Base-by-base conservation (phyloP, 441 rosid species). In the Euphorbia corollata region DNA sequence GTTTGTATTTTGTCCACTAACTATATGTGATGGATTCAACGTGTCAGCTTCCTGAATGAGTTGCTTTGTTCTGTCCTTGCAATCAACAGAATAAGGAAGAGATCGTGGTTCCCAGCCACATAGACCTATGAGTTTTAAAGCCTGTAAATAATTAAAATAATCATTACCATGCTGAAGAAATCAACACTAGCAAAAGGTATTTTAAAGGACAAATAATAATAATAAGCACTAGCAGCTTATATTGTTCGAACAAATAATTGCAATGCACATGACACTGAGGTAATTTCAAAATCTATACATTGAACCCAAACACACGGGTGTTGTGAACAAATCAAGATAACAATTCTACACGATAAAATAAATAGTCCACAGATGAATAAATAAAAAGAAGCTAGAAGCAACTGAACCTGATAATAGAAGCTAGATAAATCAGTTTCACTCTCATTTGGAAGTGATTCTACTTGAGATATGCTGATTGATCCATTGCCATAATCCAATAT, bases 71-170 rank as follows among this genome's bases (percentile, higher is more conserved):
- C 61, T 78, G 58, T 79, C 84, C 74, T 82, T 82, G 80, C 84
- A 82, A 64, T 86, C 91, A 77, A 90, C 94, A 71, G 84, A 75
- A 77, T 88, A 91, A 56, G 99, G 89, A 65, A 91, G 80, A 38
- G 73, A 74, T 3, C 91, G 89, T 0, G 92, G 92, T 75, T 91
- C 98, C 99, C 99, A 94, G 65, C 99, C 99, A 70, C 95, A 90
- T 58, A 94, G 80, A 80, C 92, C 83, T 71, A 84, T 81, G 65
- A 88, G 79, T 71, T 86, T 90, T 67, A 79, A 81, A 64, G 97
- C 97, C 99, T 91, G 90, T 74, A 77, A 70, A 73, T 65, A 57
- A 24, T 45, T 75, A 23, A 63, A 60, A 19, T 68, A 27, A 66
- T 32, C 45, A 77, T 56, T 39, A 64, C 23, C 53, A 66, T 72